Evolutionary conservation across 176 grass and related monocot genomes (phyloP), one percentile per base, ranked within the genome.

Genomic region (Poa pratensis): DNA sequence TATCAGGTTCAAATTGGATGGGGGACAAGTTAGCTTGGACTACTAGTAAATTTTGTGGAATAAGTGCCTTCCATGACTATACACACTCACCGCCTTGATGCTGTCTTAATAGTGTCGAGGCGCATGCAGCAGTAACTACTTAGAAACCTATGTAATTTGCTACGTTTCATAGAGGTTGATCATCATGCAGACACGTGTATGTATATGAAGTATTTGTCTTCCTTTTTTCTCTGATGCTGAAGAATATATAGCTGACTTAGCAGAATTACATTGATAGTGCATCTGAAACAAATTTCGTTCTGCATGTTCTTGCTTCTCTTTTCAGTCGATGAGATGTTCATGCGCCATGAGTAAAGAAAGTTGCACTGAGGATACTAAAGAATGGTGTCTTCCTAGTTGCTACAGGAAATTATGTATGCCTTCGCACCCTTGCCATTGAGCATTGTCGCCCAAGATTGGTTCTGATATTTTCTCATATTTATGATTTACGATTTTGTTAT

Each of bases 11-110:
- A 78, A 66, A 42, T 59, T 17, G 18, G 80, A 69, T 22, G 58
- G n/a, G n/a, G 34, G 28, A 26, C 23, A 57, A 68, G 43, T 75
- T 68, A 83, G 75, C 59, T 66, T 42, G 60, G 75, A 22, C 15
- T 58, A 78, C 13, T 37, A 79, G 80, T 87, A 83, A 90, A 75
- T 90, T 90, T 87, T 87, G 75, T 75, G 80, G 58, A 83, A 83
- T 87, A 87, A 90, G 49, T 83, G 48, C 88, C 67, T 83, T 68
- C 2, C 75, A 90, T 60, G 75, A 87, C 89, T 77, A 51, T 10
- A 49, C 46, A 78, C 77, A 27, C 32, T 53, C 77, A 27, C 32
- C 45, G 73, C 34, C 73, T 46, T 71, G 54, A 86, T 90, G 80
- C n/a, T 73, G 32, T 77, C 83, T 26, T 55, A 43, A 34, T 23